Conservation (phyloP, 805 yeast genomes). For the Zygoascus bituminiphila region DNA sequence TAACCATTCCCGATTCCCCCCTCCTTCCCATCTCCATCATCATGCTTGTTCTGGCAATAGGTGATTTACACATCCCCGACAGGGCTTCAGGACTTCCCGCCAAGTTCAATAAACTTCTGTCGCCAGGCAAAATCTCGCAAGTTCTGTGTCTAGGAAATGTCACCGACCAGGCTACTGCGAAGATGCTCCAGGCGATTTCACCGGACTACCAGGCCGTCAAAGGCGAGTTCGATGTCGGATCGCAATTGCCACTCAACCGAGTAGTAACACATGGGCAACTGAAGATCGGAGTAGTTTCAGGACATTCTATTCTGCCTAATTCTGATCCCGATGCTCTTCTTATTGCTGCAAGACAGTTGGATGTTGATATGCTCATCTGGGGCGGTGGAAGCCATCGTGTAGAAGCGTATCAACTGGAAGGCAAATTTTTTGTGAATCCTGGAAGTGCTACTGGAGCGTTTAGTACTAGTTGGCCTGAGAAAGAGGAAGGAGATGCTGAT, state of each 20-base stretch:
- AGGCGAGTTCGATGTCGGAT: constrained; percentile 68
- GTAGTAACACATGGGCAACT: constrained; percentile 63
- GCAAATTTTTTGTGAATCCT: constrained; percentile 90
- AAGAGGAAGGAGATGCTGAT: constrained; percentile 34
- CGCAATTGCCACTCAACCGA: constrained; percentile 50
- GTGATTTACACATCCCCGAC: constrained; percentile 54
- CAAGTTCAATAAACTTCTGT: constrained; percentile 63
- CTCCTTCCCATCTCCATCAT: not conserved
- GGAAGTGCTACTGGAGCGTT: constrained; percentile 95
- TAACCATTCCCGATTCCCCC: not conserved
- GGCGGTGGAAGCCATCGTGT: constrained; percentile 82
- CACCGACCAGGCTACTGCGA: constrained; percentile 52
- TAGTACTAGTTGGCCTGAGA: constrained; percentile 54
- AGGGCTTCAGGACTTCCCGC: constrained; percentile 4
- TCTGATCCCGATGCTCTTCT: constrained; percentile 79
- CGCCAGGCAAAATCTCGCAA: constrained; percentile 80
- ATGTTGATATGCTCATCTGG: constrained; percentile 84
- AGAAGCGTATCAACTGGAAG: constrained; percentile 88
- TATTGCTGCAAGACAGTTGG: constrained; percentile 79
- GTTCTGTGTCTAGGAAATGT: constrained; percentile 82
- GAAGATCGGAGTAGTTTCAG: constrained; percentile 77
- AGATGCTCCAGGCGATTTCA: constrained; percentile 59
- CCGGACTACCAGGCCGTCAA: constrained; percentile 66
- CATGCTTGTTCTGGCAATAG: constrained; percentile 74
- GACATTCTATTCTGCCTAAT: constrained; percentile 75